These are phyloP conservation scores for Neoarthrinium moseri DNA, from an alignment of 2,329 filamentous ascomycete genomes.

Conservation along the genomic window DNA sequence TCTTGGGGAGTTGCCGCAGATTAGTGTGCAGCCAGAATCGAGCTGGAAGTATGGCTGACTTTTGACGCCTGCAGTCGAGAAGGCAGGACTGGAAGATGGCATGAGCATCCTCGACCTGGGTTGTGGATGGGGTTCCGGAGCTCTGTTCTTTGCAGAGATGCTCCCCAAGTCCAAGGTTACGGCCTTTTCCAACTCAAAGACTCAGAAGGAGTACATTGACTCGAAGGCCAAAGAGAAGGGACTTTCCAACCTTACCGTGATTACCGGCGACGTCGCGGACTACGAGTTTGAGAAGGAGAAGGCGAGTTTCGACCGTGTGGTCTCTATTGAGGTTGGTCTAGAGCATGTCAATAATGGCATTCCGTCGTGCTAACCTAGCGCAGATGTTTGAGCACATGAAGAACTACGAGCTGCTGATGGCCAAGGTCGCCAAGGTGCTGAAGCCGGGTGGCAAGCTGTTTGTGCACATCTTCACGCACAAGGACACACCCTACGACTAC, in stretches of 20 bases:
- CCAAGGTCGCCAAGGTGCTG: slow-evolving; percentile 58
- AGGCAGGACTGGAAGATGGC: slow-evolving; percentile 57
- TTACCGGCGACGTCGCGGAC: slow-evolving; percentile 66
- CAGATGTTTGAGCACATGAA: slow-evolving; percentile 77
- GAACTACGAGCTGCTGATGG: slow-evolving; percentile 67
- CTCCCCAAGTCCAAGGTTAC: slow-evolving; percentile 62
- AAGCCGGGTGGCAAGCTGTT: slow-evolving; percentile 66
- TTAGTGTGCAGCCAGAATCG: background rate
- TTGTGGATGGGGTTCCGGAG: slow-evolving; percentile 69
- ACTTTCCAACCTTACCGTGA: slow-evolving; percentile 59
- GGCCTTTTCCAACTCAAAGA: slow-evolving; percentile 68
- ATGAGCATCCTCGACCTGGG: slow-evolving; percentile 63
- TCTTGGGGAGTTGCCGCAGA: no score
- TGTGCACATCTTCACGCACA: slow-evolving; percentile 67
- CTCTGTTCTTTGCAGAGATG: slow-evolving; percentile 64
- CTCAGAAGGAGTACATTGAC: slow-evolving; percentile 68
- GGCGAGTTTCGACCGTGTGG: slow-evolving; percentile 60
- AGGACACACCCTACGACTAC: slow-evolving; percentile 66
- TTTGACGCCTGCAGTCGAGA: slow-evolving; percentile 38
- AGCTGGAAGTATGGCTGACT: background rate
- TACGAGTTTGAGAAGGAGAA: slow-evolving; percentile 56
- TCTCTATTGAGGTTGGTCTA: slow-evolving; percentile 56
- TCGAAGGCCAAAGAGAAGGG: slow-evolving; percentile 52
- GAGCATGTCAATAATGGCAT: slow-evolving; percentile 6
- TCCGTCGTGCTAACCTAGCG: no score